phyloP scores from a whole-genome alignment of 768 basidiomycete species.

The Boletus sp. region DNA sequence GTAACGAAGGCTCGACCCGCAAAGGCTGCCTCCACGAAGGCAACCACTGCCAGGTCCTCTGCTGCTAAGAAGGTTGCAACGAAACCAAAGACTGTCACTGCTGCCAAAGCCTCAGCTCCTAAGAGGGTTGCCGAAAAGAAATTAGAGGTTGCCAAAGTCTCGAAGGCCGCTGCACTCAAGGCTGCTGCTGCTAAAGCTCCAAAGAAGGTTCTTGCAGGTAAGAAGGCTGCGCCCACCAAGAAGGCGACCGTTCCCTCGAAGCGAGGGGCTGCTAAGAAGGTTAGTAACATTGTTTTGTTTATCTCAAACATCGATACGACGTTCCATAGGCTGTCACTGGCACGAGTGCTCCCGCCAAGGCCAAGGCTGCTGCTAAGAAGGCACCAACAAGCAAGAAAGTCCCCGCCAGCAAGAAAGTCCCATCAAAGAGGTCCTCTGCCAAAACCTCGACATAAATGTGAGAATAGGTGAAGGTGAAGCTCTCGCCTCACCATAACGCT shows the following conservation, averaged over 20 bases:
- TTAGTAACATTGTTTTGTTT: constrained; percentile 19
- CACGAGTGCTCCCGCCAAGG: constrained; percentile 38
- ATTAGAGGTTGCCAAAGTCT: constrained; percentile 35
- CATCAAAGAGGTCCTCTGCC: constrained; percentile 18
- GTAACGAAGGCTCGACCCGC: constrained; percentile 22
- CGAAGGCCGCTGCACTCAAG: constrained; percentile 20
- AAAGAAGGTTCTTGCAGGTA: constrained; percentile 34
- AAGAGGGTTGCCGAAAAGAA: constrained; percentile 41
- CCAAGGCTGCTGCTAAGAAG: constrained; percentile 35
- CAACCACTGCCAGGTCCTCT: constrained; percentile 23
- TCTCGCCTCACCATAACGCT: background rate
- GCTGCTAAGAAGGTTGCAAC: constrained; percentile 27
- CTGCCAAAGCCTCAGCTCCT: constrained; percentile 36
- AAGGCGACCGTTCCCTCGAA: constrained; percentile 43
- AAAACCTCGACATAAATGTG: constrained; percentile 17
- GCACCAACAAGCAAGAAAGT: constrained; percentile 27
- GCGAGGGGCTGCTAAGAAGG: constrained; percentile 65
- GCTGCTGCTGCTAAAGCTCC: constrained; percentile 22
- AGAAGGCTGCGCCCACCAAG: constrained; percentile 36
- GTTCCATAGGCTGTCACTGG: constrained; percentile 50
- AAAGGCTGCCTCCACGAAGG: constrained; percentile 29
- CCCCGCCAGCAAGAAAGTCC: constrained; percentile 24
- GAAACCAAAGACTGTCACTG: constrained; percentile 37
- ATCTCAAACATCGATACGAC: background rate
- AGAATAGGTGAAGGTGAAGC: constrained; percentile 5